Percentiles rank a stretch among this genome's conserved stretches.
phyloP scores from a whole-genome alignment of 164 flowering plant genomes.

The Chimonanthus salicifolius region DNA sequence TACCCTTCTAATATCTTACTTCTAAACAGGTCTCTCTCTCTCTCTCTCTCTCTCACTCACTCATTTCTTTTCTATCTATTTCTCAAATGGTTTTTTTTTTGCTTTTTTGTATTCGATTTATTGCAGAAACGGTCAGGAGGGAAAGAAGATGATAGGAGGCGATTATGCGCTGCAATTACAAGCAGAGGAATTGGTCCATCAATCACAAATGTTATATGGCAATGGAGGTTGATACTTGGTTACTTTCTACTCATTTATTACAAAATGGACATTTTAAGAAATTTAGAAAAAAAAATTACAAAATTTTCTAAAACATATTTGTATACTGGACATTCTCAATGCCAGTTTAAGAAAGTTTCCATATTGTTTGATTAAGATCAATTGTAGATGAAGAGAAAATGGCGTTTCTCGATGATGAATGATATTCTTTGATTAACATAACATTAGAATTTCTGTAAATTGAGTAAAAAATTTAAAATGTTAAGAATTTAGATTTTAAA shows the following conservation, averaged over 20 bases:
- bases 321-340: no score
- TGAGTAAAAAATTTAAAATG: neutral
- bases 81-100: neutral
- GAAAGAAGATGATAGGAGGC: slow-evolving; percentile 12
- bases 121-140: slow-evolving; percentile 17
- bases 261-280: no score
- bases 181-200: slow-evolving; percentile 4
- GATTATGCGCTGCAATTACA: slow-evolving; percentile 4
- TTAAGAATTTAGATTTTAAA: no score
- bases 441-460: no score
- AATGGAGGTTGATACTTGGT: slow-evolving; percentile 6
- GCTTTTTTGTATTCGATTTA: neutral
- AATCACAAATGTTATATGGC: slow-evolving; percentile 6
- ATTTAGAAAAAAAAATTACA: no score
- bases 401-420: no score
- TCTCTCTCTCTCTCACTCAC: neutral
- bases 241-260: no score
- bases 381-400: no score
- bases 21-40: slow-evolving; percentile 43
- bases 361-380: no score
- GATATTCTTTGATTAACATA: no score
- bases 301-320: no score
- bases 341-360: no score
- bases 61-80: neutral
- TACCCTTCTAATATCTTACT: slow-evolving; percentile 70